Evolutionary conservation across 495 filamentous ascomycete genomes (phyloP).

Genomic region (Penicillium longicatenatum): DNA sequence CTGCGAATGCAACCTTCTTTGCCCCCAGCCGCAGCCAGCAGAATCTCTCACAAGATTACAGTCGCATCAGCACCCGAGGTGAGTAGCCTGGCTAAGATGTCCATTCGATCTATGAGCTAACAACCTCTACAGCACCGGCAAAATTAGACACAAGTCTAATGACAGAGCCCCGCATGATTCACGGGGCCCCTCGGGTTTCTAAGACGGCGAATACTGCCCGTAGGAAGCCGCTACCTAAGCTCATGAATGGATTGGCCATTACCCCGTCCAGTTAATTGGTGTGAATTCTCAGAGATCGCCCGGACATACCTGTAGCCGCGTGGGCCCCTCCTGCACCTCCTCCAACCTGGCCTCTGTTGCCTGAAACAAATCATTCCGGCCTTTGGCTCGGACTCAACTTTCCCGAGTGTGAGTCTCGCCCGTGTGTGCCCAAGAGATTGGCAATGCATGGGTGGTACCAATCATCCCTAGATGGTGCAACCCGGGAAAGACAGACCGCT

Average conservation of each 20-base stretch:
- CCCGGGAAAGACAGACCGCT: slow-evolving; percentile 17
- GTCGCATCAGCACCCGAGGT: slow-evolving; percentile 60
- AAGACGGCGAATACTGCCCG: slow-evolving; percentile 59
- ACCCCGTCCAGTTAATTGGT: slow-evolving; percentile 43
- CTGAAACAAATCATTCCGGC: slow-evolving; percentile 6
- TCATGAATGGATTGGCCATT: slow-evolving; percentile 57
- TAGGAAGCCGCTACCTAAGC: slow-evolving; percentile 75
- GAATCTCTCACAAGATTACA: slow-evolving; percentile 67
- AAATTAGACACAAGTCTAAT: slow-evolving; percentile 84
- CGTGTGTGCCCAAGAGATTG: slow-evolving; percentile 4
- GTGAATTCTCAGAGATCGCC: slow-evolving; percentile 17
- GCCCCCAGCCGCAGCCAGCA: slow-evolving; percentile 62
- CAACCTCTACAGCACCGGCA: slow-evolving; percentile 61
- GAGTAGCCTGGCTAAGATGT: slow-evolving; percentile 16
- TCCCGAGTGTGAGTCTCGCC: background rate
- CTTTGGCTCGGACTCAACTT: slow-evolving; percentile 1
- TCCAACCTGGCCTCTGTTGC: background rate
- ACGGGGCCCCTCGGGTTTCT: slow-evolving; percentile 69
- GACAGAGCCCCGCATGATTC: slow-evolving; percentile 80
- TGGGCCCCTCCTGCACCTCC: slow-evolving; percentile 8
- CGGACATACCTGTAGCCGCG: slow-evolving; percentile 8
- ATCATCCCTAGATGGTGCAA: slow-evolving; percentile 9
- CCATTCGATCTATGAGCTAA: slow-evolving; percentile 17
- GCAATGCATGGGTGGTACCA: slow-evolving; percentile 7
- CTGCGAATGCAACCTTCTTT: slow-evolving; percentile 71